Percentiles rank a stretch among this genome's conserved stretches.
phyloP scores from a whole-genome alignment of 306 rosid species.

The Vachellia collinsii region DNA sequence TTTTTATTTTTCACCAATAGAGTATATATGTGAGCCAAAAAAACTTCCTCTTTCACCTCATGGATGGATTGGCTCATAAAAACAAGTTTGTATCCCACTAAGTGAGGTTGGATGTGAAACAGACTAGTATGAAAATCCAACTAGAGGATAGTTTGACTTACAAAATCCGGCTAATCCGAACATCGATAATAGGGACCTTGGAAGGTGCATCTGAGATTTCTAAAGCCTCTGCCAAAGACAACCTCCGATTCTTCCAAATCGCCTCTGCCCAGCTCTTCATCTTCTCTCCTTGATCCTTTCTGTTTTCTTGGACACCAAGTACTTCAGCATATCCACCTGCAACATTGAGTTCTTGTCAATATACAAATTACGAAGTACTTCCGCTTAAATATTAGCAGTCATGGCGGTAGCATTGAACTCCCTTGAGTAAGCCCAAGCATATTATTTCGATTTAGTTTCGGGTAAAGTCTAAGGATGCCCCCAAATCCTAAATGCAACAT shows the following conservation, averaged over 20 bases:
- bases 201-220: constrained; percentile 54
- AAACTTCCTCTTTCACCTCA: background rate
- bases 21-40: background rate
- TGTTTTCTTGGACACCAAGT: constrained; percentile 72
- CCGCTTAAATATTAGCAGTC: constrained; percentile 6
- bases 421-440: background rate
- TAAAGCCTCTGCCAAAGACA: constrained; percentile 74
- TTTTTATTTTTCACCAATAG: background rate
- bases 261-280: constrained; percentile 64
- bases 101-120: background rate
- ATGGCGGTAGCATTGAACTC: background rate
- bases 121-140: background rate
- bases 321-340: constrained; percentile 80
- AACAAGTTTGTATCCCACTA: background rate
- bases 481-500: background rate
- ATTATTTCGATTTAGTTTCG: background rate
- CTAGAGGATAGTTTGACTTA: constrained; percentile 39
- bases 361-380: background rate
- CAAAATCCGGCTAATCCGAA: constrained; percentile 71
- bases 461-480: background rate
- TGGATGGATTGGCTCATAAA: background rate
- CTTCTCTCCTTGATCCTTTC: constrained; percentile 73
- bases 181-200: constrained; percentile 55
- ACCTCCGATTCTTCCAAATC: constrained; percentile 63
- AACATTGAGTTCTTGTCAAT: constrained; percentile 31